Evolutionary conservation across 306 rosid genomes (phyloP), one percentile per base, ranked within the genome.

Genomic region (Sesbania bispinosa): DNA sequence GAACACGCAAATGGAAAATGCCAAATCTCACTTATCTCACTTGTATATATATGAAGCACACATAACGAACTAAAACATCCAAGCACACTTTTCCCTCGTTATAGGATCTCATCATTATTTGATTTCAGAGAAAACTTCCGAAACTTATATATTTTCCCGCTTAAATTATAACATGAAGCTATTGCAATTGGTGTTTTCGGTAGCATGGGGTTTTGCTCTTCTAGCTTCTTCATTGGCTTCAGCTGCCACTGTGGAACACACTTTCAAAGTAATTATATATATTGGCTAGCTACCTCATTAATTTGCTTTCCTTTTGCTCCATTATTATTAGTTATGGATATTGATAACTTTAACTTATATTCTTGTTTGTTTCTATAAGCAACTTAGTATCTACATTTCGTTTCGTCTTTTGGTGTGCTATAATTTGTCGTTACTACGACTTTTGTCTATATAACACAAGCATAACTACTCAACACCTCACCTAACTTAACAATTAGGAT

Each of bases 221-320:
- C 24, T 71, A 53, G 29, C 64, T 27, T 26, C 54, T 27, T 70
- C 66, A 6, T 8, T 57, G 57, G 53, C 57, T 71, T 71, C 67
- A 5, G 67, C 76, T 0, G 45, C 46, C 13, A 57, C 2, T 1
- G 76, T 71, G 32, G 76, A 71, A 7, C 65, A 5, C 18, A 71
- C 76, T 42, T 71, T 71, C 54, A 26, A 18, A 47, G 76, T 57
- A 57, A 51, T n/a, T 21, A 27, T 27, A 27, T 27, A 27, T 27
- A 27, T 27, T 27, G 46, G 9, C 46, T 39, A 10, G 45, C 15
- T 27, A 1, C 4, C 2, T 27, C 4, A 4, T 4, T 27, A 27
- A 1, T 39, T 2, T 39, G 14, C 3, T 10, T 58, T 58, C 30
- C 20, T 19, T 61, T 60, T 19, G 19, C n/a, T 51, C 7, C 14